Evolutionary conservation across 2,329 filamentous ascomycete species (phyloP).

Genomic region (Kalmusia sp.): DNA sequence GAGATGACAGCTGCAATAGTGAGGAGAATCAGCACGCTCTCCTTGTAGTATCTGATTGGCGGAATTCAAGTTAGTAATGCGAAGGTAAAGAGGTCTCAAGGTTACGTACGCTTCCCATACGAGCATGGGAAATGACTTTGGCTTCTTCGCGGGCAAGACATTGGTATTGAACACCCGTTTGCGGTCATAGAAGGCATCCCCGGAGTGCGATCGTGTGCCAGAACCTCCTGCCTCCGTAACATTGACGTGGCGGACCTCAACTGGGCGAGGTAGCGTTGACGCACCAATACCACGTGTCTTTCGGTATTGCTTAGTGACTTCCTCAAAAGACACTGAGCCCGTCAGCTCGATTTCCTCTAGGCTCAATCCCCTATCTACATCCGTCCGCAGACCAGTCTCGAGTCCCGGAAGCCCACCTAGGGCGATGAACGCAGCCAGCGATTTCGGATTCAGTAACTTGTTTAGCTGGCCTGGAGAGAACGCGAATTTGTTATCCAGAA

Average conservation of each 20-base stretch:
- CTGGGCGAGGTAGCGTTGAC: conserved; percentile 17
- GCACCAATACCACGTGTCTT: conserved; percentile 23
- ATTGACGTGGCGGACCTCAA: conserved; percentile 18
- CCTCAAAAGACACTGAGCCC: conserved; percentile 55
- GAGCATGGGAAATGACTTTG: conserved; percentile 64
- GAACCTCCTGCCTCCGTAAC: conserved; percentile 17
- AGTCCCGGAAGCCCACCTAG: conserved; percentile 61
- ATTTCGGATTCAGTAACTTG: conserved; percentile 58
- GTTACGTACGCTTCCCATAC: conserved; percentile 63
- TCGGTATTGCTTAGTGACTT: conserved; percentile 50
- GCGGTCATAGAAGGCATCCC: conserved; percentile 57
- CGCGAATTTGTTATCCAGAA: conserved; percentile 56
- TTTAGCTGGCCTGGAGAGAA: conserved; percentile 61
- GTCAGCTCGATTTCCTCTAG: conserved; percentile 56
- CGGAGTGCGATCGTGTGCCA: conserved; percentile 12
- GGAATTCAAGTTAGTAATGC: neutral
- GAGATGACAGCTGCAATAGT: conserved; percentile 74
- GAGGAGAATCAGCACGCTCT: conserved; percentile 73
- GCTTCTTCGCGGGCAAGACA: conserved; percentile 67
- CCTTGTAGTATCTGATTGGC: conserved; percentile 68
- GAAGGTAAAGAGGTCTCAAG: neutral
- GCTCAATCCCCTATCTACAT: conserved; percentile 56
- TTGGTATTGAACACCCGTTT: conserved; percentile 67
- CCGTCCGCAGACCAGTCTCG: conserved; percentile 57
- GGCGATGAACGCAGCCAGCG: conserved; percentile 55